Base-by-base conservation (phyloP, 768 basidiomycete genomes). In the Paxillus rubicundulus region DNA sequence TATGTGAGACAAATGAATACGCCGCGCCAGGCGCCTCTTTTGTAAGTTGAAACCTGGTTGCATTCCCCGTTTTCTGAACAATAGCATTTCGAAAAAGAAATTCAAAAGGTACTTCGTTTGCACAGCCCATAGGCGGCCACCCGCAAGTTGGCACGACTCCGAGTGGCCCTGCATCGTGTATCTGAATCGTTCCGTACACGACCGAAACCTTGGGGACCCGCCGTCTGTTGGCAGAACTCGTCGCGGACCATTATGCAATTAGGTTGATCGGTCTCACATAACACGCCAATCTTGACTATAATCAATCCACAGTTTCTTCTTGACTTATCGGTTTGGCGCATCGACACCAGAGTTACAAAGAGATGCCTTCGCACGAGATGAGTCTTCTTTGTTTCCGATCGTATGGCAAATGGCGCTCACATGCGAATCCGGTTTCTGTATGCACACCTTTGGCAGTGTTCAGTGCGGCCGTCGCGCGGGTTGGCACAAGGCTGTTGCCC, bases 351-450 rank as follows among this genome's bases (percentile, higher is more conserved):
- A 47, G 57, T 52, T 47, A 46, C 46, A 47, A 54, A 49, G 50
- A 34, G 36, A 24, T 24, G 4, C 4, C 65, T 60, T 60, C 55
- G 54, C 55, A 59, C 43, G 59, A 52, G 52, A 63, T 49, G 49
- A 42, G 37, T 21, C 43, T 13, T 56, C 32, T 33, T 20, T 50
- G 48, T 44, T 24, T 30, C 47, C 52, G 47, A 46, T 37, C 36
- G 45, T 49, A 41, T 56, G 46, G 46, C 27, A 34, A 14, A 24
- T 21, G 34, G 44, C 43, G 24, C 60, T 57, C 60, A 58, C 56
- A 56, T 67, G 60, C 56, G 62, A 66, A 68, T 68, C 64, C 45
- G 32, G 47, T 41, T 47, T 55, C 40, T 54, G 45, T 40, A 27
- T 56, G 38, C 27, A 50, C 24, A 33, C 52, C 49, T 50, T 49